Evolutionary conservation across 768 basidiomycete genomes (phyloP), one percentile per base, ranked within the genome.

Genomic region (Calocera viscosa): DNA sequence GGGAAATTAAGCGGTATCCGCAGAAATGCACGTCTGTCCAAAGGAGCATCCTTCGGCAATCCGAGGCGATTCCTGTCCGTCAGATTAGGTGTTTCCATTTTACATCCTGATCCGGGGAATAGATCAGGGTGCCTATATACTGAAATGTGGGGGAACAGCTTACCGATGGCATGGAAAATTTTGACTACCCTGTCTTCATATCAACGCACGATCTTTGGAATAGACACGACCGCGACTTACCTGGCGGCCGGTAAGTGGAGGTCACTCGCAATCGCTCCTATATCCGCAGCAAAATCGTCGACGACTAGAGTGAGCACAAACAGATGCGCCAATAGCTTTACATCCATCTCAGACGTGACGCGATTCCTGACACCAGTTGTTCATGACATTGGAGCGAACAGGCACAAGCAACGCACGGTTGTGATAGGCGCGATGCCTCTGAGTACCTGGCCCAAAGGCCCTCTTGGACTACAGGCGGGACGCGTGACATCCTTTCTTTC

Each of bases 1-100:
- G 93, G 94, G 77, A 96, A 96, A 68, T 83, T 80, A 0, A 95
- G 80, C 1, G 94, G 94, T 0, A 85, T 82, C 47, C 77, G 83
- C 66, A 98, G 79, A 0, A 88, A 78, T 0, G 93, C 94, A 65
- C 86, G 82, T 73, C 88, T 89, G 43, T 81, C 81, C 39, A 82
- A 83, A 8, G 81, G 85, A 1, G 83, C 84, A 34, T 79, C 81
- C 53, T 86, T 81, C 0, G 87, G 81, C 22, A 93, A 76, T 11
- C 90, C 89, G 39, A 89, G 79, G 68, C 82, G 80, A 67, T 85
- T 84, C 7, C 91, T 81, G 69, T 94, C 90, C 17, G 80, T 80
- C 8, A 82, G 77, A 1, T 79, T 76, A 26, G 89, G 75, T 49
- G 82, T 79, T 60, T 78, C 78, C 49, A 92, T 78, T 68, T 85